phyloP scores from a whole-genome alignment of 306 rosid genomes.

The Rosa lucieae region DNA sequence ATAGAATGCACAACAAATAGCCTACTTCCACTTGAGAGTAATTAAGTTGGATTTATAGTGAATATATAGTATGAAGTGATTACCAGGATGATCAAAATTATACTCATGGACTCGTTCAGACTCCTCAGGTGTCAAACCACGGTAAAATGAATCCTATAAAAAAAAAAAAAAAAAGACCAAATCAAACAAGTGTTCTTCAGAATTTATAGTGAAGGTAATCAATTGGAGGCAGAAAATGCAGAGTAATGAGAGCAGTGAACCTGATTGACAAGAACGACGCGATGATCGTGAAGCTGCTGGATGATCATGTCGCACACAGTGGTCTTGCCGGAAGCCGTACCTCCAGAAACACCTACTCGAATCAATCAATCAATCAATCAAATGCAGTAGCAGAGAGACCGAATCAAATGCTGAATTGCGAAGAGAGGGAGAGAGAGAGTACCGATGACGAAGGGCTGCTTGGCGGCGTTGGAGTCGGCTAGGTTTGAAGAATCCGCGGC shows the following conservation, averaged over 20 bases:
- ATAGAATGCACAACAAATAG: background rate
- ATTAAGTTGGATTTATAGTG: background rate
- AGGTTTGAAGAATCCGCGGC: constrained; percentile 12
- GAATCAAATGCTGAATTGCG: background rate
- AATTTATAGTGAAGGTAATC: no score
- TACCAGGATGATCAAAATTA: constrained; percentile 97
- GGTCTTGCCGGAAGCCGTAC: constrained; percentile 98
- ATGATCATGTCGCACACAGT: constrained; percentile 97
- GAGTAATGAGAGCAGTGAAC: constrained; percentile 13
- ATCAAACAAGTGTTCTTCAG: no score
- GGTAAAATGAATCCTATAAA: constrained; percentile 82
- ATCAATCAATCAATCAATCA: background rate
- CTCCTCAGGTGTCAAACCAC: constrained; percentile 85
- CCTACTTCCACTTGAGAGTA: no score
- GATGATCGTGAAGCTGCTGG: constrained; percentile 96
- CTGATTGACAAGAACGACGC: constrained; percentile 93
- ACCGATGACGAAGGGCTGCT: constrained; percentile 88
- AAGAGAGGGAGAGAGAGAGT: background rate
- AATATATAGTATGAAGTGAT: background rate
- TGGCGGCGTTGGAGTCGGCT: constrained; percentile 18
- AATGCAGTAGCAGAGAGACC: background rate
- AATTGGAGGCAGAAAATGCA: no score
- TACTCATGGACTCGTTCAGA: constrained; percentile 73
- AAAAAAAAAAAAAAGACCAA: background rate
- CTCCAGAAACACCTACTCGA: constrained; percentile 84